Evolutionary conservation across 2,329 filamentous ascomycete species (phyloP), one percentile per base, ranked within the genome.

Genomic region (Daldinia sp.): DNA sequence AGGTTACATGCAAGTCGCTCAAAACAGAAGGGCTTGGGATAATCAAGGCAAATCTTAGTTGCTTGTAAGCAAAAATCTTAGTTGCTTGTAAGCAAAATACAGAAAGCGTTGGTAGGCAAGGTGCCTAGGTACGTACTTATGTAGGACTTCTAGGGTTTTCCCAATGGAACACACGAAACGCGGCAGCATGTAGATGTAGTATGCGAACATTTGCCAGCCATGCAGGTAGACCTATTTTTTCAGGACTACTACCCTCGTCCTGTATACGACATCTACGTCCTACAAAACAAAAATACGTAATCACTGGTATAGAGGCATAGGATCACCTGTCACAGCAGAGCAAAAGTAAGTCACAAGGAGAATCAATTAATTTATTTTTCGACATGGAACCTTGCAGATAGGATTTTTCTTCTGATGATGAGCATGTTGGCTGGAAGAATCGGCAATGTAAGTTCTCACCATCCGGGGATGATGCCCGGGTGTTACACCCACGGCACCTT

Each of bases 311-410:
- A 18, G 20, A 15, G 6, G 26, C 12, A 18, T 12, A 10, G 33
- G 42, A 37, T 54, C 33, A 26, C 35, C 51, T 20, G 51, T 23
- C n/a, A 37, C n/a, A n/a, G 30, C 51, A 54, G 23, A 10, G 51
- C 15, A 13, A 23, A 23, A n/a, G 30, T 7, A 35, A 26, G 6
- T 54, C 51, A 54, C 51, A 58, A 58, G 35, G 12, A 46, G 53
- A 61, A 39, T 26, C 39, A 60, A 58, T 58, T 65, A 60, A 60
- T 65, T 51, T 65, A 60, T 51, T 55, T 48, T 48, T 56, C 15
- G 55, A 58, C 26, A 39, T 44, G 37, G 35, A 58, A n/a, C 26
- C 56, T 54, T 54, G 57, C 37, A 60, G 42, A 60, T 50, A 23
- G 35, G 20, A 26, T 48, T 51, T 37, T 54, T 39, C 18, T 18